Evolutionary conservation across 2,329 filamentous ascomycete genomes (phyloP).

Genomic region (Nemania serpens): DNA sequence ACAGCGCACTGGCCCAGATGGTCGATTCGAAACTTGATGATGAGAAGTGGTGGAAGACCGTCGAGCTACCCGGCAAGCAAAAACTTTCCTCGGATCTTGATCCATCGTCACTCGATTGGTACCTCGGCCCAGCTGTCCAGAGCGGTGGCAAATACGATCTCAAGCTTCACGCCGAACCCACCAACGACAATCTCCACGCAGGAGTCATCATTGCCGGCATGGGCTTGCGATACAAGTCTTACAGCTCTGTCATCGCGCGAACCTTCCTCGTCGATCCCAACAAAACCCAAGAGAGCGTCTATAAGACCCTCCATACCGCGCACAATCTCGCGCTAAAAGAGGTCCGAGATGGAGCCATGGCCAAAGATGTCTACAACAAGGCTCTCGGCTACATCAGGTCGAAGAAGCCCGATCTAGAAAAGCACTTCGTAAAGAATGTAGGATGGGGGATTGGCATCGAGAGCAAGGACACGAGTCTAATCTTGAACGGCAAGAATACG

Average conservation of each 20-base stretch:
- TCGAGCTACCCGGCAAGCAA: slow-evolving; percentile 68
- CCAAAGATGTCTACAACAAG: slow-evolving; percentile 91
- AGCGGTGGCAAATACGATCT: slow-evolving; percentile 96
- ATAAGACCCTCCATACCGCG: slow-evolving; percentile 82
- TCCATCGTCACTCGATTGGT: slow-evolving; percentile 88
- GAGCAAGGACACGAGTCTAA: slow-evolving; percentile 79
- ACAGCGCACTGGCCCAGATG: slow-evolving; percentile 82
- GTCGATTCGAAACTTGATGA: slow-evolving; percentile 93
- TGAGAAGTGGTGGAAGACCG: slow-evolving; percentile 86
- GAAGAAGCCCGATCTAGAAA: slow-evolving; percentile 94
- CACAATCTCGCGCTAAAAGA: slow-evolving; percentile 92
- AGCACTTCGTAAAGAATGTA: slow-evolving; percentile 91
- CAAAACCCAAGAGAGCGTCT: slow-evolving; percentile 92
- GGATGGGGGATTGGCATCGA: slow-evolving; percentile 94
- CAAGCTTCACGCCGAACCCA: slow-evolving; percentile 76
- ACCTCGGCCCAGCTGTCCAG: slow-evolving; percentile 86
- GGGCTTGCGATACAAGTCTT: slow-evolving; percentile 93
- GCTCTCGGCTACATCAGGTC: slow-evolving; percentile 78
- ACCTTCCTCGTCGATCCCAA: slow-evolving; percentile 97
- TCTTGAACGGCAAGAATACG: slow-evolving; percentile 85
- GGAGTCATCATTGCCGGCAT: slow-evolving; percentile 93
- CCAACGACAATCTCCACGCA: slow-evolving; percentile 81
- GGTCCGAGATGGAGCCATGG: slow-evolving; percentile 80
- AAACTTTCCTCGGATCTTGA: slow-evolving; percentile 90
- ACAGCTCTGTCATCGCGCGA: slow-evolving; percentile 87